Evolutionary conservation across 345 rosid species (phyloP), one percentile per base, ranked within the genome.

Genomic region (Salix viminalis): DNA sequence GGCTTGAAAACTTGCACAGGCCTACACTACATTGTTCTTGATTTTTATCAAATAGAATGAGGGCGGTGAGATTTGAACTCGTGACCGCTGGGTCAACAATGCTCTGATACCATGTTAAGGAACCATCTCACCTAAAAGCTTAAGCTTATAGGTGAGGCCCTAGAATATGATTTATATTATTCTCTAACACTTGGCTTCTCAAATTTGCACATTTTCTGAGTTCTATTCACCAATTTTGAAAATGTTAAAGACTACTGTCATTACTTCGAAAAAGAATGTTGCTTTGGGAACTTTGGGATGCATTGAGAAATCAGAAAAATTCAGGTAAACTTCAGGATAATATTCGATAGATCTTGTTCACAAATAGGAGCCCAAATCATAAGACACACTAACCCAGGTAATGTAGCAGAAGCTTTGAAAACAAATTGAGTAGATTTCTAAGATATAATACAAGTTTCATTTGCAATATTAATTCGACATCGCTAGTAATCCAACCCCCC

Each of bases 401-500:
- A 71, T 2, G 26, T 11, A 71, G 21, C 65, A 69, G 5, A 72
- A 58, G 52, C 75, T 36, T 50, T 73, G 12, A 15, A 37, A 41
- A 23, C 6, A 73, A 26, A 39, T 16, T 41, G 37, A 60, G 56
- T 26, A 39, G 50, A 56, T 14, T 37, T 60, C 68, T 21, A 56
- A n/a, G 67, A 60, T 67, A 50, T 26, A 73, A 23, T 73, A n/a
- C 28, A n/a, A 56, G 62, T 58, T 36, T 65, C 52, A 60, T 62
- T 44, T 39, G 76, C 36, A 41, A 41, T 61, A 6, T 39, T 73
- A 30, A 61, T 62, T 52, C 56, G 8, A 39, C 56, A 62, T 18
- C 56, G 62, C 37, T 2, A 58, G 26, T n/a, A 12, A 23, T 61
- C 64, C 39, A 23, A 36, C 18, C 6, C 50, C 6, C 30, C 41